Evolutionary conservation across 2,329 filamentous ascomycete species (phyloP), one percentile per base, ranked within the genome.

Genomic region (Coniochaeta prunicola): DNA sequence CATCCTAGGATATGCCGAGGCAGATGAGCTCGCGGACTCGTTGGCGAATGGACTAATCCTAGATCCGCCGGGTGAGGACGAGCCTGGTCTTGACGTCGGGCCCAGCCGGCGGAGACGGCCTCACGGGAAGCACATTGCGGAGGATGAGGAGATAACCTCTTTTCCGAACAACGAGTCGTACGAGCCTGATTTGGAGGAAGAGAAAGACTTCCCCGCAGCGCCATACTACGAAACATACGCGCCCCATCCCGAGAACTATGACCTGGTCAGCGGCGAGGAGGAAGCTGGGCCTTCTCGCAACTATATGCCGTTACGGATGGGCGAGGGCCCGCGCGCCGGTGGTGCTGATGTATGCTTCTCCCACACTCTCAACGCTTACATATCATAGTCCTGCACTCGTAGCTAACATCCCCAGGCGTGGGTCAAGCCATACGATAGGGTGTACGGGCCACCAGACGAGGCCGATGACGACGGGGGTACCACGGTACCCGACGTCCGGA

Each of bases 1-100:
- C 15, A 61, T 64, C 24, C 57, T 67, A 17, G 59, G 15, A 15
- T 13, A 30, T 9, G 26, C 17, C 26, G 50, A 19, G 6, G 26
- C 15, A 9, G 28, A 54, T 26, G 21, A 50, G 24, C 6, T 50
- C 13, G 45, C 45, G 45, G 45, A 50, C 24, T 8, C 24, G 19
- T n/a, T 54, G 21, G 53, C 30, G 21, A 36, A 36, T 54, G 53
- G 30, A 2, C 30, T 54, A n/a, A 13, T 3, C 13, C 7, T 36
- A 6, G 53, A 36, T 21, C 53, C 33, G 4, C 34, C 30, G 30
- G 31, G 30, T 8, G 53, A 36, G 3, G 53, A 54, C 15, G 53
- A 54, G 30, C 4, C 19, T 6, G 53, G 26, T 54, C 9, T n/a
- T 10, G 53, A 31, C n/a, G 17, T 34, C 24, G 53, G 53, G 17